These are phyloP conservation scores for Macrophomina phaseolina DNA, from an alignment of 2,329 filamentous ascomycete species.

Conservation along the genomic window DNA sequence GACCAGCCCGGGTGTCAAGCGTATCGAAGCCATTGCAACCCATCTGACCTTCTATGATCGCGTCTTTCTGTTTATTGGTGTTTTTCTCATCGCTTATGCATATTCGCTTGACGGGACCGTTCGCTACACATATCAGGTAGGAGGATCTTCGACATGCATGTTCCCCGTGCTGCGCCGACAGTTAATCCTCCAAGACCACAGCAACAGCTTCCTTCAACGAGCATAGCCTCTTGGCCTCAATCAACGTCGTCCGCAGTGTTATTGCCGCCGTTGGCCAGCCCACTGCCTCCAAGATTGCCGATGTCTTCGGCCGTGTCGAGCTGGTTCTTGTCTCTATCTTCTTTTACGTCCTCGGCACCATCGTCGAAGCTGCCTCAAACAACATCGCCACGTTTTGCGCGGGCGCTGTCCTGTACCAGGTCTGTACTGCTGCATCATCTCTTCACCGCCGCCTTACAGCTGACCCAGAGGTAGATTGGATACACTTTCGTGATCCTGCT, in stretches of 20 bases:
- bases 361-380: constrained; percentile 60
- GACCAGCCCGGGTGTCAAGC: constrained; percentile 61
- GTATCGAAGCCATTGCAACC: constrained; percentile 62
- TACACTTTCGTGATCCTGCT: constrained; percentile 67
- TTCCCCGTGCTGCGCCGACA: not conserved
- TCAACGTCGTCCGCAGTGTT: constrained; percentile 64
- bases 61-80: constrained; percentile 62
- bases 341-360: constrained; percentile 61
- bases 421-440: not conserved
- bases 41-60: constrained; percentile 61
- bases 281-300: constrained; percentile 66
- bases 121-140: constrained; percentile 58
- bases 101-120: constrained; percentile 67
- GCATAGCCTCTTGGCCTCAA: constrained; percentile 64
- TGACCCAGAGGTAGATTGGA: constrained; percentile 51
- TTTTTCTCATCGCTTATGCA: constrained; percentile 68
- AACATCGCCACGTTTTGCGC: constrained; percentile 60
- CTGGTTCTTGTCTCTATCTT: constrained; percentile 61
- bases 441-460: not conserved
- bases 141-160: not conserved
- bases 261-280: constrained; percentile 65
- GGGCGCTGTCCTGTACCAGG: constrained; percentile 64
- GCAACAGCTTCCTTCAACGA: constrained; percentile 59
- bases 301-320: constrained; percentile 66
- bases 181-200: constrained; percentile 48